Percentiles rank a stretch among this genome's conserved stretches.
Conservation (phyloP, 208 protist species). For the Acanthamoeba lenticulata region DNA sequence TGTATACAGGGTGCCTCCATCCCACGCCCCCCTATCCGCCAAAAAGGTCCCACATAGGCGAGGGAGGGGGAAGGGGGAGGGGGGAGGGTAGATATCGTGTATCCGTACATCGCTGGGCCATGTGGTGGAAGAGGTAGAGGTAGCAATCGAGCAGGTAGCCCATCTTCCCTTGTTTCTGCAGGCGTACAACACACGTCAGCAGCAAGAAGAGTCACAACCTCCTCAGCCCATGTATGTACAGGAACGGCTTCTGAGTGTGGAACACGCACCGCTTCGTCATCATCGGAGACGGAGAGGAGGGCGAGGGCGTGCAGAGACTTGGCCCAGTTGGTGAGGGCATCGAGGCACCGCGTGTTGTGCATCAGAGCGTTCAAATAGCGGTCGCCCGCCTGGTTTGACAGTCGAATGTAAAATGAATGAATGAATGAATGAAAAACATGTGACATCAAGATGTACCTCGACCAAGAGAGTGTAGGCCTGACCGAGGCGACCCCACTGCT, state of each 20-base stretch:
- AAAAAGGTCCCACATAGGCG: too few species aligned
- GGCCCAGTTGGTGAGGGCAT: constrained; percentile 53
- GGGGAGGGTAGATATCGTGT: too few species aligned
- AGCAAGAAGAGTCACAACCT: not conserved
- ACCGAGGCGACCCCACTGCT: not conserved
- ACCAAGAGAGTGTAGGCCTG: not conserved
- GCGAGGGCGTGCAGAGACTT: constrained; percentile 27
- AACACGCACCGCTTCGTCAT: not conserved
- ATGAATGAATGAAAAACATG: not conserved
- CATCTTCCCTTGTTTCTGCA: not conserved
- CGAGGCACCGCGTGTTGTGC: not conserved
- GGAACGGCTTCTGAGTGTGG: not conserved
- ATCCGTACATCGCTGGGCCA: constrained; percentile 20
- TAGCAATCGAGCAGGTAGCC: not conserved
- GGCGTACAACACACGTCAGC: not conserved
- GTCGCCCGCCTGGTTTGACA: not conserved
- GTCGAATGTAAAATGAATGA: not conserved
- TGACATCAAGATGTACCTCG: not conserved
- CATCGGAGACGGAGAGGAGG: not conserved
- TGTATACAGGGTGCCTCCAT: too few species aligned
- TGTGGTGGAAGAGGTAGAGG: constrained; percentile 21
- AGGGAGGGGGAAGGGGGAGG: too few species aligned
- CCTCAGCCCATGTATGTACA: too few species aligned
- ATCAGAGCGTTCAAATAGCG: not conserved
- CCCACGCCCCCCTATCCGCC: too few species aligned